A percentile compares a stretch with the other conserved stretches of the same genome.
These are phyloP conservation scores for Pisolithus sp. DNA, from an alignment of 768 basidiomycete genomes.

Conservation along the genomic window DNA sequence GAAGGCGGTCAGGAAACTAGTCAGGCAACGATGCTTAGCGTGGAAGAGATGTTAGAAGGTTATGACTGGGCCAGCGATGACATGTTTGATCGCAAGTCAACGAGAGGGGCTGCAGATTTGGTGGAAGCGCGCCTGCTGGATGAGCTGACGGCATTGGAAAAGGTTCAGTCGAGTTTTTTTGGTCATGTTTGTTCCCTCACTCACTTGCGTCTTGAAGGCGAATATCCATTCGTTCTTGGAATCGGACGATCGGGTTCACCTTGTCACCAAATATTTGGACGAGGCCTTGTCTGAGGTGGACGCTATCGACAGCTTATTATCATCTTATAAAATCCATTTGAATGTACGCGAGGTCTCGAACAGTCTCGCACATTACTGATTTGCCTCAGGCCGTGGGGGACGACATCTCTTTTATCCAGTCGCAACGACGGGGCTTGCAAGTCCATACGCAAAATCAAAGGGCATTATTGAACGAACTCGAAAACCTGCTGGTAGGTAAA, in stretches of 20 bases:
- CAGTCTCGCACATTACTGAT: slow-evolving; percentile 8
- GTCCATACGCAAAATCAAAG: slow-evolving; percentile 96
- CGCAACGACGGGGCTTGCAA: slow-evolving; percentile 92
- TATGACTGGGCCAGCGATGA: slow-evolving; percentile 93
- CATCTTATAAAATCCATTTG: slow-evolving; percentile 93
- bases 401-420: slow-evolving; percentile 93
- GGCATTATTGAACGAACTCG: slow-evolving; percentile 74
- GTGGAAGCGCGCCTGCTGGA: slow-evolving; percentile 87
- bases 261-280: slow-evolving; percentile 85
- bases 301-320: slow-evolving; percentile 81
- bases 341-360: slow-evolving; percentile 52
- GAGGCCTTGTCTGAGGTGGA: slow-evolving; percentile 86
- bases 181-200: background rate
- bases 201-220: slow-evolving; percentile 46
- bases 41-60: slow-evolving; percentile 98
- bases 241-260: slow-evolving; percentile 82
- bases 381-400: slow-evolving; percentile 76
- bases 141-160: slow-evolving; percentile 89
- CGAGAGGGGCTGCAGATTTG: slow-evolving; percentile 75
- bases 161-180: slow-evolving; percentile 47
- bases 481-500: slow-evolving; percentile 70
- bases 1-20: slow-evolving; percentile 64
- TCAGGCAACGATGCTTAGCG: slow-evolving; percentile 80
- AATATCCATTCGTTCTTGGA: slow-evolving; percentile 97
- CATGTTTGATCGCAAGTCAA: slow-evolving; percentile 57